Evolutionary conservation across 768 basidiomycete genomes (phyloP), one percentile per base, ranked within the genome.

Genomic region (Mycena epipterygia): DNA sequence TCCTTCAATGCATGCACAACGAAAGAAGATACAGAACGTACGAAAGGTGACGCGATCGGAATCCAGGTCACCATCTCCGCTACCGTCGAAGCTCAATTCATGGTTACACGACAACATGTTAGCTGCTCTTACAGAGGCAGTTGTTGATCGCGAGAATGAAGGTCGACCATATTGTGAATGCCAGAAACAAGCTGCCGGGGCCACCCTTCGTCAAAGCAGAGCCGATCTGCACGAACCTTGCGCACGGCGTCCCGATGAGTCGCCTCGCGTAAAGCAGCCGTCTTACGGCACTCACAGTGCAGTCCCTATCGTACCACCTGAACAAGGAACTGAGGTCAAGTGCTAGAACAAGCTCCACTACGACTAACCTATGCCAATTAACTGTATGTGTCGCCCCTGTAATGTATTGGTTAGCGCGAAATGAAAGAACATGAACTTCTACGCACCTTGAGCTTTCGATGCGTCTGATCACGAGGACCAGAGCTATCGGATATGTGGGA

Each of bases 51-150:
- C 8, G 92, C 89, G 72, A 94, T 90, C 7, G 93, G 93, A 7
- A 93, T 92, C 82, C 89, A 91, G n/a, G 90, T 88, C 33, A 93
- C 92, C 93, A 94, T 94, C 79, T 95, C 93, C 41, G 91, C 93
- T 88, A 71, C 23, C 33, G 29, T 16, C 1, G 85, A 80, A 66
- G 49, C 9, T 60, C 37, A 44, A 42, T 41, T 35, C 21, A 30
- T 13, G n/a, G 27, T 42, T 49, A 82, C 81, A 61, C n/a, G 37
- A 21, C 30, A 55, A 30, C 39, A 37, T 16, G 33, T 21, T 32
- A 23, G 23, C 27, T 32, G 51, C n/a, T 17, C 84, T 37, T 68
- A 85, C 83, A 77, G 3, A 84, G 78, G 63, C 87, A 89, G 58
- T 85, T 86, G 70, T 84, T 89, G 57, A 88, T 76, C 0, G 86